Percentiles rank a stretch among this genome's conserved stretches.
Conservation (phyloP, 2,329 filamentous ascomycete genomes). For the Alternaria sp. region DNA sequence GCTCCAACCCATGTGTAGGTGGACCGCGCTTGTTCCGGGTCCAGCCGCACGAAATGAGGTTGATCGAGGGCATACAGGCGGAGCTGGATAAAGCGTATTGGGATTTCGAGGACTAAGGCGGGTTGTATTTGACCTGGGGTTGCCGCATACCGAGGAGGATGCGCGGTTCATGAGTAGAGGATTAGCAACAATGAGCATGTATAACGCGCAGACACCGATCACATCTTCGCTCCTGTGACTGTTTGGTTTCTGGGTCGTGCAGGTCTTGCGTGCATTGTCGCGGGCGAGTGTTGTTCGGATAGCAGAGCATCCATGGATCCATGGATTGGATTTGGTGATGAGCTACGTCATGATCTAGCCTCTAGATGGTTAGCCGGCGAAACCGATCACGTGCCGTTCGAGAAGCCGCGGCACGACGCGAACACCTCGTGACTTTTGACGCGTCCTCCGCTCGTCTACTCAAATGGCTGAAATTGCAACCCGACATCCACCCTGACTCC, state of each 20-base stretch:
- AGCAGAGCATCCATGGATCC: background rate
- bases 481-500: background rate
- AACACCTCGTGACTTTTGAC: background rate
- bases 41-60: background rate
- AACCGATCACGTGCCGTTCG: background rate
- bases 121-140: background rate
- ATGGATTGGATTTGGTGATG: background rate
- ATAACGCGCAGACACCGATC: background rate
- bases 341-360: background rate
- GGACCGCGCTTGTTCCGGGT: background rate
- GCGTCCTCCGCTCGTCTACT: background rate
- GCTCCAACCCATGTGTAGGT: constrained; percentile 10
- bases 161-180: background rate
- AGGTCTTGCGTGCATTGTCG: background rate
- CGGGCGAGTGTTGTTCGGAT: background rate
- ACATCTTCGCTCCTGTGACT: background rate
- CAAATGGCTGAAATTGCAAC: background rate
- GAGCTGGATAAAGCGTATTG: constrained; percentile 12
- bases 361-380: background rate
- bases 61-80: constrained; percentile 8
- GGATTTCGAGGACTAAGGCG: constrained; percentile 9
- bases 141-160: background rate
- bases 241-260: background rate
- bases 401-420: background rate
- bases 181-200: background rate